Conservation (phyloP, 371 early-diverging fungal species). For the Choanephora cucurbitarum region DNA sequence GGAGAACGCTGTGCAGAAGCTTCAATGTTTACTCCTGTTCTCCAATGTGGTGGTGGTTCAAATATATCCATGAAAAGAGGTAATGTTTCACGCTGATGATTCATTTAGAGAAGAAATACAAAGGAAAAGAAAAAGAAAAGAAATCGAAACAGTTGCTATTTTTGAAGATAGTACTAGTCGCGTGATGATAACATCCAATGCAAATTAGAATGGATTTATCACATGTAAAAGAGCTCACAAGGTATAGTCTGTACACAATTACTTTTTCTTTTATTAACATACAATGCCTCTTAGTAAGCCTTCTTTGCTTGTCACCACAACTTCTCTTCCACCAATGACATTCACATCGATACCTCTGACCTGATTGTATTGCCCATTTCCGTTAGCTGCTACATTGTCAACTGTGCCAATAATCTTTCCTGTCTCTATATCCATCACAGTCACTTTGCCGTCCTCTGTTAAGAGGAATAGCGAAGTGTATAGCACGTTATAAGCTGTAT, state of each 20-base stretch:
- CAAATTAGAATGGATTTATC: no score
- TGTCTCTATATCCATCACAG: slow-evolving; percentile 49
- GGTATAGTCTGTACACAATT: no score
- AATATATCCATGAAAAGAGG: slow-evolving; percentile 17
- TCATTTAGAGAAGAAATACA: slow-evolving; percentile 1
- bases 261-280: slow-evolving; percentile 3
- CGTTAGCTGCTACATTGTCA: slow-evolving; percentile 32
- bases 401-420: slow-evolving; percentile 41
- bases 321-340: slow-evolving; percentile 43
- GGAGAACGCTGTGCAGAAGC: slow-evolving; percentile 19
- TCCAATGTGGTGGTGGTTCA: slow-evolving; percentile 19
- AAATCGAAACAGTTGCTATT: background rate
- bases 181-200: background rate
- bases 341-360: slow-evolving; percentile 48
- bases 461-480: slow-evolving; percentile 42
- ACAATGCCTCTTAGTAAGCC: slow-evolving; percentile 40
- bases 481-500: slow-evolving; percentile 51
- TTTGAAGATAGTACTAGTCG: background rate
- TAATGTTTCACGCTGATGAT: slow-evolving; percentile 1
- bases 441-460: slow-evolving; percentile 51
- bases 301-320: slow-evolving; percentile 49
- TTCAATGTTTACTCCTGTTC: slow-evolving; percentile 5
- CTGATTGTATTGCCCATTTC: slow-evolving; percentile 14
- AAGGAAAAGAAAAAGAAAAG: background rate
- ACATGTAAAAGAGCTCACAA: no score